phyloP scores from a whole-genome alignment of 768 basidiomycete genomes.

The Calocybe cyanea region DNA sequence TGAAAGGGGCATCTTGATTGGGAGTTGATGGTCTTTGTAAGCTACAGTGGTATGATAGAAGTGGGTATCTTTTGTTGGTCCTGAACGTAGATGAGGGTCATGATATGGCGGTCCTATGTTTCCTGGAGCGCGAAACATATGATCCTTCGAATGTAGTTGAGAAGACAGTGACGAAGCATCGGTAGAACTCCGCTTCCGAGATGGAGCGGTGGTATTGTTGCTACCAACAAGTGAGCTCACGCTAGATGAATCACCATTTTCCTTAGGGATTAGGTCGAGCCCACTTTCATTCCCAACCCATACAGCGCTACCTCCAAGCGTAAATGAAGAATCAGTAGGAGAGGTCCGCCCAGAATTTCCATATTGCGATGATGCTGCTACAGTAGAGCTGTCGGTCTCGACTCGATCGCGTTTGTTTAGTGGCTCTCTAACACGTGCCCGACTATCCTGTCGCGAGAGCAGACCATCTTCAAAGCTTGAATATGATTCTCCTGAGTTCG shows the following conservation, averaged over 20 bases:
- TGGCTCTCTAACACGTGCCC: slow-evolving; percentile 30
- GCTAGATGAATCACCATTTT: slow-evolving; percentile 37
- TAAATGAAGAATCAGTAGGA: slow-evolving; percentile 71
- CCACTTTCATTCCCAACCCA: slow-evolving; percentile 80
- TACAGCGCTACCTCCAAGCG: slow-evolving; percentile 75
- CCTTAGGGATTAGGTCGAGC: slow-evolving; percentile 45
- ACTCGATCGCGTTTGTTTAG: slow-evolving; percentile 24
- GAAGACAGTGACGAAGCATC: slow-evolving; percentile 76
- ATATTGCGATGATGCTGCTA: slow-evolving; percentile 21
- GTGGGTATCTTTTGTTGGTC: slow-evolving; percentile 82
- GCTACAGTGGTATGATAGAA: slow-evolving; percentile 84
- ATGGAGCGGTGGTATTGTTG: slow-evolving; percentile 39
- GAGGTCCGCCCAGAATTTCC: slow-evolving; percentile 40
- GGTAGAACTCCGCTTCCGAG: slow-evolving; percentile 58
- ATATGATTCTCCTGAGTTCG: slow-evolving; percentile 57
- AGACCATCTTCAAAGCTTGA: slow-evolving; percentile 71
- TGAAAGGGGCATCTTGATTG: slow-evolving; percentile 86
- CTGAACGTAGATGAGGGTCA: slow-evolving; percentile 46
- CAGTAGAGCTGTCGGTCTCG: slow-evolving; percentile 34
- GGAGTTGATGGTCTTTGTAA: slow-evolving; percentile 80
- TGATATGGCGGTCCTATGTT: slow-evolving; percentile 37
- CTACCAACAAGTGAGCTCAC: slow-evolving; percentile 34
- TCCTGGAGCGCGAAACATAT: slow-evolving; percentile 28
- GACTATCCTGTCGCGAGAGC: slow-evolving; percentile 41
- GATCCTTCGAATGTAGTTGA: slow-evolving; percentile 42